Conservation (phyloP, 129 eudicot species). For the Apium graveolens region DNA sequence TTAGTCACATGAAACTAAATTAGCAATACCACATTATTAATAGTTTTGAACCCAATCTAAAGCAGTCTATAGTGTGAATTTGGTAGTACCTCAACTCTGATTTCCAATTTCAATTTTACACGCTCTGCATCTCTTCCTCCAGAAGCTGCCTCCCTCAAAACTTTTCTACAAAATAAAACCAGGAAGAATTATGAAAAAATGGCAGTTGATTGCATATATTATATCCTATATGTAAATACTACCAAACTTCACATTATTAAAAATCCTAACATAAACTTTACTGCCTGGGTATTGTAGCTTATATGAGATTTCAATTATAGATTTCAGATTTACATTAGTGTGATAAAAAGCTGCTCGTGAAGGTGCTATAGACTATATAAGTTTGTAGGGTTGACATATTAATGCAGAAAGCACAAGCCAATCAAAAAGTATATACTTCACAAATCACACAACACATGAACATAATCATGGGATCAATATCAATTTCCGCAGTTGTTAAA, state of each 20-base stretch:
- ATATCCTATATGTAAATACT: background rate
- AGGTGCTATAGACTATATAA: background rate
- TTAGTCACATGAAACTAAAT: background rate
- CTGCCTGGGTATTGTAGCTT: background rate
- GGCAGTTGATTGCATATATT: background rate
- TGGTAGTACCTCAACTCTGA: slow-evolving; percentile 71
- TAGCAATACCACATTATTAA: background rate
- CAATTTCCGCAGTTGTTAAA: background rate
- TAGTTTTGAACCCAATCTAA: background rate
- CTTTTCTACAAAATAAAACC: slow-evolving; percentile 48
- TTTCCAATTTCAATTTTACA: slow-evolving; percentile 76
- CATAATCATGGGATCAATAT: background rate
- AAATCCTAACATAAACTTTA: background rate
- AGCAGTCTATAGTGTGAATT: background rate
- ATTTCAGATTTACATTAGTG: background rate
- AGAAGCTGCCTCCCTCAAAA: slow-evolving; percentile 88
- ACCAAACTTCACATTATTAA: background rate
- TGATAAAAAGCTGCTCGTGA: background rate
- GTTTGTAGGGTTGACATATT: background rate
- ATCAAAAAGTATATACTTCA: background rate
- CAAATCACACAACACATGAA: background rate
- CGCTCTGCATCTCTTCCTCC: slow-evolving; percentile 97
- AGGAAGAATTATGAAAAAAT: background rate
- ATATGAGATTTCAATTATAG: background rate
- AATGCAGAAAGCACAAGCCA: background rate